A percentile compares a stretch with the other conserved stretches of the same genome.
phyloP scores from a whole-genome alignment of 139 green algal genomes.

The Nannochloris sp. region DNA sequence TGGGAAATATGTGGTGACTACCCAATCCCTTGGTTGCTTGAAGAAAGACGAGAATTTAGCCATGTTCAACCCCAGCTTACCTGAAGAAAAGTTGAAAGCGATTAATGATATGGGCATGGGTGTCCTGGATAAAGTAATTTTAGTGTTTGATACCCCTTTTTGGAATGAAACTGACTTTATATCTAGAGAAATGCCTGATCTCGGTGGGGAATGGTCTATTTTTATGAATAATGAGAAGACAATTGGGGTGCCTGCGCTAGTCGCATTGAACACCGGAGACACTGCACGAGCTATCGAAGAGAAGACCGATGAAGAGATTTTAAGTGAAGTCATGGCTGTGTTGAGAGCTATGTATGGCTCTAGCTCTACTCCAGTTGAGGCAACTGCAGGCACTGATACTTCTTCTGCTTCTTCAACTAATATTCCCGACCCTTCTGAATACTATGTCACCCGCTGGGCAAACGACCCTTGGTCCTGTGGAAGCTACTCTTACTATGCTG shows the following conservation, averaged over 20 bases:
- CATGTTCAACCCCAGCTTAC: constrained; percentile 53
- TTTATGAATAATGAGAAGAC: neutral
- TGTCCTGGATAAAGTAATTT: constrained; percentile 42
- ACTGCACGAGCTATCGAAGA: constrained; percentile 31
- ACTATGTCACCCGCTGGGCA: constrained; percentile 33
- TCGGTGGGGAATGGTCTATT: constrained; percentile 23
- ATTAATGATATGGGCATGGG: constrained; percentile 51
- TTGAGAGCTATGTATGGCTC: constrained; percentile 30
- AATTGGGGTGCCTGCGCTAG: constrained; percentile 28
- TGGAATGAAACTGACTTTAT: constrained; percentile 60
- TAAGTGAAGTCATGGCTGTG: constrained; percentile 10
- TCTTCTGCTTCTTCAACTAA: too few species aligned
- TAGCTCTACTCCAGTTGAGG: too few species aligned
- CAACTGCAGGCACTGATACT: too few species aligned
- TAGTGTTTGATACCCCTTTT: constrained; percentile 60
- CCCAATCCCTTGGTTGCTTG: constrained; percentile 48
- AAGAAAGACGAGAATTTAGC: constrained; percentile 29
- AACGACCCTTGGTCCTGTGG: constrained; percentile 26
- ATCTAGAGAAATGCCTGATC: constrained; percentile 12
- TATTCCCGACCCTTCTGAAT: constrained; percentile 16
- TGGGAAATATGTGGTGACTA: constrained; percentile 50
- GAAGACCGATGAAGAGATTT: constrained; percentile 16
- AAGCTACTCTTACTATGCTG: constrained; percentile 56
- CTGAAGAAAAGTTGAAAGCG: constrained; percentile 36
- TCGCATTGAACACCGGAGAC: constrained; percentile 37